Percentiles rank a stretch among this genome's conserved stretches.
phyloP scores from a whole-genome alignment of 2,329 filamentous ascomycete species.

The Diaporthe batatas region DNA sequence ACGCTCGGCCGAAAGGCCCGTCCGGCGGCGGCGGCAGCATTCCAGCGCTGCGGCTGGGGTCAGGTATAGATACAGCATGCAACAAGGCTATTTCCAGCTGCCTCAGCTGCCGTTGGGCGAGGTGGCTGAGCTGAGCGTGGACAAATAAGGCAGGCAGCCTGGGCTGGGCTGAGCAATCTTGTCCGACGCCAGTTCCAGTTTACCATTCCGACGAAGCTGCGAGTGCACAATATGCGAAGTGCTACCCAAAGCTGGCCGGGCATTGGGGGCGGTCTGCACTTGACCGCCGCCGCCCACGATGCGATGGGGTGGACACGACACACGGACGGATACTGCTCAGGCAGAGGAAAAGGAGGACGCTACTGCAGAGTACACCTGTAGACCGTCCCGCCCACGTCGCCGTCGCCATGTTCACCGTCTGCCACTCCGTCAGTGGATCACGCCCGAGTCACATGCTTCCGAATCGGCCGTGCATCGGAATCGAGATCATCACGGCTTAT shows the following conservation, averaged over 20 bases:
- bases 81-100: slow-evolving; percentile 24
- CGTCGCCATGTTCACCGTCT: slow-evolving; percentile 16
- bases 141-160: slow-evolving; percentile 21
- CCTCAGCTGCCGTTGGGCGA: neutral
- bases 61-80: slow-evolving; percentile 9
- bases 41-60: neutral
- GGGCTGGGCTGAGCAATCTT: slow-evolving; percentile 18
- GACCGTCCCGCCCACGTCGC: neutral
- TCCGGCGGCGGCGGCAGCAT: slow-evolving; percentile 16
- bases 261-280: slow-evolving; percentile 15
- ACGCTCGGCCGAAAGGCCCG: slow-evolving; percentile 25
- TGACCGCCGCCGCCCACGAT: slow-evolving; percentile 23
- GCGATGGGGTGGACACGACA: neutral
- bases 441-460: slow-evolving; percentile 8
- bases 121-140: slow-evolving; percentile 27
- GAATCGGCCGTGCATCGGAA: slow-evolving; percentile 18
- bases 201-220: neutral
- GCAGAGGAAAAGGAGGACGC: slow-evolving; percentile 1
- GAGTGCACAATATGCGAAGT: slow-evolving; percentile 5
- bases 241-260: neutral
- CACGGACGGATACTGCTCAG: neutral
- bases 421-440: slow-evolving; percentile 6
- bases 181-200: neutral
- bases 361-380: neutral
- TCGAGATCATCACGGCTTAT: slow-evolving; percentile 15